A percentile compares a stretch with the other conserved stretches of the same genome.
These are phyloP conservation scores for Pseudonitzschia multiseries DNA, from an alignment of 108 stramenopile genomes.

Conservation along the genomic window DNA sequence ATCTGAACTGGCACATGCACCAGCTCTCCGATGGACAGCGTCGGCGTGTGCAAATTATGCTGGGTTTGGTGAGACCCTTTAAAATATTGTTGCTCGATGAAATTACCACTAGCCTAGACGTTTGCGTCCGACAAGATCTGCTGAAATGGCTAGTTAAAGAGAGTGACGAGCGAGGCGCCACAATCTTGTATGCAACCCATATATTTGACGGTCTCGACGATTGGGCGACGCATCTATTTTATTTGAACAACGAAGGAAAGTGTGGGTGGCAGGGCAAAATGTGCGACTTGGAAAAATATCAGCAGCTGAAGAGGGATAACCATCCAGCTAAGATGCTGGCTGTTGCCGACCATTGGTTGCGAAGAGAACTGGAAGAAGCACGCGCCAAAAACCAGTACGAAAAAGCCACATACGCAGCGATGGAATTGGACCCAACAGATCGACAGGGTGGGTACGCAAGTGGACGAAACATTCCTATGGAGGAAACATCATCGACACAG, in stretches of 20 bases:
- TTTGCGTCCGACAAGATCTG: constrained; percentile 93
- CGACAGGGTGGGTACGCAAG: constrained; percentile 82
- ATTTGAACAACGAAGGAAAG: constrained; percentile 64
- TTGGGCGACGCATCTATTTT: constrained; percentile 68
- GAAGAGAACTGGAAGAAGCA: constrained; percentile 73
- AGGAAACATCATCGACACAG: constrained; percentile 17
- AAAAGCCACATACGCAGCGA: constrained; percentile 67
- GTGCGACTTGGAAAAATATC: constrained; percentile 71
- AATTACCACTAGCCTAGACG: constrained; percentile 95
- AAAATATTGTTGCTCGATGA: constrained; percentile 95
- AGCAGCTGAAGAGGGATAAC: constrained; percentile 66
- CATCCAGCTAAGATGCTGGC: constrained; percentile 80
- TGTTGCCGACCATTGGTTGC: constrained; percentile 85
- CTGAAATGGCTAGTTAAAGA: constrained; percentile 91
- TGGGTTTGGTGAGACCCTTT: constrained; percentile 95
- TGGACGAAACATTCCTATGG: constrained; percentile 60
- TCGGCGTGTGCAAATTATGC: constrained; percentile 94
- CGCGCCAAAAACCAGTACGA: constrained; percentile 49
- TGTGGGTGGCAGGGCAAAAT: constrained; percentile 87
- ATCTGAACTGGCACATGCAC: constrained; percentile 98
- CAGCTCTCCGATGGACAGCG: constrained; percentile 89
- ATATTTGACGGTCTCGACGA: constrained; percentile 90
- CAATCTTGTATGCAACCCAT: constrained; percentile 98
- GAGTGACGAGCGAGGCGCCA: constrained; percentile 85
- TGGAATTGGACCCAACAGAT: constrained; percentile 66